Conservation (phyloP, 2,329 filamentous ascomycete genomes). For the Talaromyces rugulosus region DNA sequence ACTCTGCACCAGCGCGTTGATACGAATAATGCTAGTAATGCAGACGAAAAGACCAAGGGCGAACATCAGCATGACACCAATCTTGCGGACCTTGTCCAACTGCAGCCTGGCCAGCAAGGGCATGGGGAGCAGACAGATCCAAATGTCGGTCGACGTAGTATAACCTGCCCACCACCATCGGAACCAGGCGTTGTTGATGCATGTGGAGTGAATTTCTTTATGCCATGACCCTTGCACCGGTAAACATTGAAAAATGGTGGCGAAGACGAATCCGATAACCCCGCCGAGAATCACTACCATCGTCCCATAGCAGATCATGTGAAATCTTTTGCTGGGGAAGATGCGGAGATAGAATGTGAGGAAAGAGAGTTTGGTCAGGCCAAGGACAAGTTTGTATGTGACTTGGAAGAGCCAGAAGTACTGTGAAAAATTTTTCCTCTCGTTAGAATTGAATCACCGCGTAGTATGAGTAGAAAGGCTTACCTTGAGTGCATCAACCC, state of each 20-base stretch:
- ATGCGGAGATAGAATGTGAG: constrained; percentile 16
- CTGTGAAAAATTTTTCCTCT: not conserved
- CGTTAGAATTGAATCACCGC: not conserved
- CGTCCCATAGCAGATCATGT: constrained; percentile 13
- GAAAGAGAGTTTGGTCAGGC: constrained; percentile 15
- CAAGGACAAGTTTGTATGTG: constrained; percentile 17
- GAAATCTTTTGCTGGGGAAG: constrained; percentile 15
- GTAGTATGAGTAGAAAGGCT: not conserved
- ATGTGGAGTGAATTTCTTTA: constrained; percentile 44
- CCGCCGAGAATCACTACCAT: constrained; percentile 12
- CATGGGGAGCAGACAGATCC: constrained; percentile 46
- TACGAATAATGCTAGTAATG: constrained; percentile 48
- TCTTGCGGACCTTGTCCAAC: constrained; percentile 42
- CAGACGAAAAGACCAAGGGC: constrained; percentile 50
- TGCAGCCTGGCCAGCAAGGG: constrained; percentile 46
- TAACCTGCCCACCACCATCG: constrained; percentile 25
- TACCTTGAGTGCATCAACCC: constrained; percentile 13
- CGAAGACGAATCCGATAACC: constrained; percentile 13
- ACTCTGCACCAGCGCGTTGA: constrained; percentile 20
- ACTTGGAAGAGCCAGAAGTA: constrained; percentile 17
- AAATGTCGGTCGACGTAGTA: constrained; percentile 30
- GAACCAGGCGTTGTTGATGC: constrained; percentile 47
- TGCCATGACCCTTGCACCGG: constrained; percentile 48
- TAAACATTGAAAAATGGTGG: constrained; percentile 43
- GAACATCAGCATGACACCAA: constrained; percentile 47